These are phyloP conservation scores for Coemansia sp. DNA, from an alignment of 192 early-diverging fungal species.

Conservation along the genomic window DNA sequence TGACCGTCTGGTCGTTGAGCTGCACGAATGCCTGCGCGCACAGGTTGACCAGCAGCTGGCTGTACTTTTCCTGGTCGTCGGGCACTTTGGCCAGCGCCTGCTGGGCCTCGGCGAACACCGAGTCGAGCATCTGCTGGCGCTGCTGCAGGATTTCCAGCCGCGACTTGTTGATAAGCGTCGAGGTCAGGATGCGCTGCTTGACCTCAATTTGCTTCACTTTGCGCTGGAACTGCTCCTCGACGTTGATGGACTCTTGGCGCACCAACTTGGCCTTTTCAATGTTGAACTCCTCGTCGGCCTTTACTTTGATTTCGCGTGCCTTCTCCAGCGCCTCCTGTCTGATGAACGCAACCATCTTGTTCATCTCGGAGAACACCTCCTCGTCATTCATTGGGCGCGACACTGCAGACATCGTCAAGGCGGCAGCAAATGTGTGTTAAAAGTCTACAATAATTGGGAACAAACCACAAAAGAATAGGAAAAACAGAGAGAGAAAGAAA, in stretches of 20 bases:
- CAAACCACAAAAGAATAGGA: not conserved
- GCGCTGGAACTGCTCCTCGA: constrained; percentile 92
- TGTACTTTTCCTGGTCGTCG: constrained; percentile 59
- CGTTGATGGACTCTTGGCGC: constrained; percentile 92
- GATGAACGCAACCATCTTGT: constrained; percentile 99
- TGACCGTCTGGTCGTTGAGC: constrained; percentile 78
- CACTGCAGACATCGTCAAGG: constrained; percentile 37
- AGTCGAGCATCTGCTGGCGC: constrained; percentile 82
- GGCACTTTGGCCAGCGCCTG: constrained; percentile 56
- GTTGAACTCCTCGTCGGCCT: constrained; percentile 99
- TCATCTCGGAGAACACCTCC: constrained; percentile 95
- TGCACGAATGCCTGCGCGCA: constrained; percentile 74
- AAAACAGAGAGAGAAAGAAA: not conserved
- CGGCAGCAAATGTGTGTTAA: not conserved
- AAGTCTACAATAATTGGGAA: too few relatives aligned
- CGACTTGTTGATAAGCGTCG: constrained; percentile 95
- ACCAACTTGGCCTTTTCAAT: constrained; percentile 98
- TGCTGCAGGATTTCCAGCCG: constrained; percentile 82
- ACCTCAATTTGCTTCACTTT: constrained; percentile 98
- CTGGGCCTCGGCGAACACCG: constrained; percentile 72
- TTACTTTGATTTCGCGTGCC: constrained; percentile 96
- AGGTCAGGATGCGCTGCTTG: constrained; percentile 90
- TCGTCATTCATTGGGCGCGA: constrained; percentile 83
- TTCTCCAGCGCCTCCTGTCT: constrained; percentile 98
- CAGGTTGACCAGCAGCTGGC: constrained; percentile 65